Evolutionary conservation across 352 stramenopile genomes (phyloP), one percentile per base, ranked within the genome.

Genomic region (Phytophthora boehmeriae): DNA sequence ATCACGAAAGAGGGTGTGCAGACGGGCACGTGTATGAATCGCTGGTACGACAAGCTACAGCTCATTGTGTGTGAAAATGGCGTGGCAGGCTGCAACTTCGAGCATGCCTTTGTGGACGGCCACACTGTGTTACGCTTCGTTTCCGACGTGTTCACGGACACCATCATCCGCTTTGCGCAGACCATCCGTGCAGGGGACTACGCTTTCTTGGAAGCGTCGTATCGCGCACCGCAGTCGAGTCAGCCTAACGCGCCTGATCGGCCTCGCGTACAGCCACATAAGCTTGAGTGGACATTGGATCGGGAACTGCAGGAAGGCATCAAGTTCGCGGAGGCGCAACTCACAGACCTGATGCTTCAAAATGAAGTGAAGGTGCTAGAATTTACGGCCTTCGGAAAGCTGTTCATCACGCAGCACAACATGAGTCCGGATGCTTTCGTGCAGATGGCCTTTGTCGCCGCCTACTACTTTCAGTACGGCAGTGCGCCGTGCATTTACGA

Each of bases 1-100:
- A 86, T 98, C 53, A 72, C 71, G 10, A 78, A 88, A 39, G 68
- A 76, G 38, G 80, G 82, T 50, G 65, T 89, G 53, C 79, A 93
- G 77, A 85, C 82, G 25, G 96, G 95, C 39, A 98, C 93, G 58
- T 98, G 92, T 74, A 97, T 97, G 78, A 98, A 98, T 68, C 91
- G 96, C 28, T 99, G 96, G 96, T 98, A 98, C 76, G 96, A 99
- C 80, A 99, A 98, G 75, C 73, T 98, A 20, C 94, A 98, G 76
- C 82, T 98, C 13, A 98, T 98, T 59, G 91, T 97, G 66, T 98
- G 90, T 59, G 83, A 93, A 53, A 97, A 98, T 58, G 95, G 95
- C 63, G 90, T 93, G 32, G 92, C 95, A 14, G 94, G 93, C 17
- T 93, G 98, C 68, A 98, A 98, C 78, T 99, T 99, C 80, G 96